Base-by-base conservation (phyloP, 1,284 basidiomycete species). In the Tylopilus sp. region DNA sequence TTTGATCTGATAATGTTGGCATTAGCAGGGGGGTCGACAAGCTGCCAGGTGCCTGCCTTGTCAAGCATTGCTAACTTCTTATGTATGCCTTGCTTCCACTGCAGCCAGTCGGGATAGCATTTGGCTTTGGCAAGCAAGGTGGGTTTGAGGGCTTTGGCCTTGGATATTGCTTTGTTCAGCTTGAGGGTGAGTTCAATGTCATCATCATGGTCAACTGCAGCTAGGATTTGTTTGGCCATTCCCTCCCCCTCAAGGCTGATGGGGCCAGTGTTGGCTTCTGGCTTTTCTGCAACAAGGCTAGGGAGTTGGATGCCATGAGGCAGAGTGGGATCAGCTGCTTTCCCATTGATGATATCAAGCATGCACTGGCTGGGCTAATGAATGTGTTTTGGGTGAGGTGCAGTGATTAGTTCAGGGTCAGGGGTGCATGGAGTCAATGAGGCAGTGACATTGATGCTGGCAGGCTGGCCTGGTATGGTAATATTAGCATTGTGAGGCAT, bases 1-100 rank as follows among this genome's bases (percentile, higher is more conserved):
- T 73, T 74, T 3, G 65, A 73, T 7, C 75, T 70, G 0, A 78
- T 56, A 0, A 76, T 9, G 16, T 75, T 74, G 0, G 48, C 41
- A 2, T 57, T 65, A 1, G 14, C 2, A 0, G 71, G 69, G 5
- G 17, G 9, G 6, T 74, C 61, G 1, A 60, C 57, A 0, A 74
- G 37, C 0, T 65, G 35, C 71, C 72, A 74, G 5, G 71, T 74
- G 1, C 53, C 29, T 1, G 71, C 72, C 2, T 74, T 68, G 0
- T 55, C 0, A 8, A 62, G 50, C 10, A 16, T 62, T 0, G 27
- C 14, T 0, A 62, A 37, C 16, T 62, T 35, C 9, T 62, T 25
- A 3, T 8, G 23, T 3, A 53, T 62, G 5, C 50, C 27, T 6
- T 62, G 50, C 10, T 62, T 16, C 60, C 50, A 62, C 9, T 53